Percentiles rank a stretch among this genome's conserved stretches.
Conservation (phyloP, 148 eudicot genomes). For the Arbutus unedo region DNA sequence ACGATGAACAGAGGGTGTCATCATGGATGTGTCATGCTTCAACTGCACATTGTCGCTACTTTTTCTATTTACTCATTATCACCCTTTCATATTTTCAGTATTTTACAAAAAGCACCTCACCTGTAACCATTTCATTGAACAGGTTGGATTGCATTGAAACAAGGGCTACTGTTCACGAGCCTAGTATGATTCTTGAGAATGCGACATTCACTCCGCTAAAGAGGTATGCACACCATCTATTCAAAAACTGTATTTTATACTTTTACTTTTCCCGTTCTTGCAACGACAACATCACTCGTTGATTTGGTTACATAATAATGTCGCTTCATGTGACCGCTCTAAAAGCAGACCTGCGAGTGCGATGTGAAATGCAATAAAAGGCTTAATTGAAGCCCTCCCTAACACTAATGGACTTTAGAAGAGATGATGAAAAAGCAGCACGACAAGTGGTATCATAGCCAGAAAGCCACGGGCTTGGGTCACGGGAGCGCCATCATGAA, state of each 20-base stretch:
- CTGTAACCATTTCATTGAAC: constrained; percentile 14
- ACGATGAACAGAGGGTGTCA: background rate
- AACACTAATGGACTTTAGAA: too few species aligned
- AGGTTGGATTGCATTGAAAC: constrained; percentile 37
- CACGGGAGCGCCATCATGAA: too few species aligned
- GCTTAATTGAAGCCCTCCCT: too few species aligned
- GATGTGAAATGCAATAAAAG: too few species aligned
- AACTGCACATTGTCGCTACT: background rate
- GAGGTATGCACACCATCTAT: constrained; percentile 34
- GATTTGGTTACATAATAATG: too few species aligned
- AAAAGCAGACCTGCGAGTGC: too few species aligned
- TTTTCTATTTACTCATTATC: background rate
- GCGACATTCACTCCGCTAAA: constrained; percentile 42
- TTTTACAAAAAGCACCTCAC: background rate
- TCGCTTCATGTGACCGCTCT: too few species aligned
- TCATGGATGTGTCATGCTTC: background rate
- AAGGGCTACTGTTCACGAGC: constrained; percentile 25
- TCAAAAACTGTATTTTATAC: background rate
- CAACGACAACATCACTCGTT: background rate
- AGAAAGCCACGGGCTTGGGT: background rate
- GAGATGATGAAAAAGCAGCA: too few species aligned
- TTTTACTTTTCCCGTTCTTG: background rate
- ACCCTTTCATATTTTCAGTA: background rate
- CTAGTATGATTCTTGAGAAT: constrained; percentile 39
- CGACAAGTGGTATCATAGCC: too few species aligned